Base-by-base conservation (phyloP, 2,329 filamentous ascomycete genomes). In the Verticillium nubilum region DNA sequence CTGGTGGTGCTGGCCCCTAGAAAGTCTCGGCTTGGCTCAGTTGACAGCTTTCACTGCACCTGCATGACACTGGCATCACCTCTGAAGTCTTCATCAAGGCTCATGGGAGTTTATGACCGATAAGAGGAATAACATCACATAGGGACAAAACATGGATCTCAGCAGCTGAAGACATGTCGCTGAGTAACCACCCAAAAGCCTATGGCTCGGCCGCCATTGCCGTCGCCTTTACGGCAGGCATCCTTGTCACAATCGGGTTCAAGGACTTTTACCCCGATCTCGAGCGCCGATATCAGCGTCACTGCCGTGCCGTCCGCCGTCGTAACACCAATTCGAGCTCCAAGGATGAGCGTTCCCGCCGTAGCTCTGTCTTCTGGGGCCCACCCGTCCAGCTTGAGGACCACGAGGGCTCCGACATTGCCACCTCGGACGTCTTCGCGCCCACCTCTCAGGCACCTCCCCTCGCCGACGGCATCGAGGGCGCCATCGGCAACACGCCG, bases 401-500 rank as follows among this genome's bases (percentile, higher is more conserved):
- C 67, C 80, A 78, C 62, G 82, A 86, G 62, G 65, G 50, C 26
- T 52, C 47, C 5, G 58, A 59, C 25, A 58, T 62, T 28, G 19
- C 64, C 29, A 15, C 63, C 62, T 47, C 37, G 2, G 37, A 47
- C n/a, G 37, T 23, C 37, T 25, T 47, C 4, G 53, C 63, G 65
- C 58, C 58, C 64, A 56, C 61, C 60, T 42, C 66, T 56, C 56
- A 64, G 29, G 56, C 69, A 35, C 62, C 58, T 6, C 33, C 62
- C 61, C 85, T 94, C 59, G 85, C 86, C 15, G 84, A 91, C 59
- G 95, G 95, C 19, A 90, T 99, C 61, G 92, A 96, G 73, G 91
- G 88, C 53, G 91, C 90, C 70, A 98, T 99, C 70, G 95, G 95
- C 59, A 90, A 96, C 74, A 99, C 95, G 15, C 94, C 93, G 1